Percentiles rank a stretch among this genome's conserved stretches.
These are phyloP conservation scores for Euphorbia schlechtendalii DNA, from an alignment of 441 rosid species.

Conservation along the genomic window DNA sequence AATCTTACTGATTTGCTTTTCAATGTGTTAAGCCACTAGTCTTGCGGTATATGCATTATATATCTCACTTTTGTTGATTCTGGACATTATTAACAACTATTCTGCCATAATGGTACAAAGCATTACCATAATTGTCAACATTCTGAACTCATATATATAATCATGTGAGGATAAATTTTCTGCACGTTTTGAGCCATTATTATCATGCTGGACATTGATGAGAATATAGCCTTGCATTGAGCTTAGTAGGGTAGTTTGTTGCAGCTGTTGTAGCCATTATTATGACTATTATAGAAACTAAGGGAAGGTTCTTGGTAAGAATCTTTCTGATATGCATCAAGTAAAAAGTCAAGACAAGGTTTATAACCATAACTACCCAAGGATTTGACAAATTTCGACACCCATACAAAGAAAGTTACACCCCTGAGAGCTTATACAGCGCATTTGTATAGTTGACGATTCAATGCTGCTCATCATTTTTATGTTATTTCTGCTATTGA, in stretches of 20 bases:
- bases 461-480: neutral
- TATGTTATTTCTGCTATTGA: neutral
- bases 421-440: neutral
- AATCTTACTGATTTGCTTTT: neutral
- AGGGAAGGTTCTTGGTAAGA: neutral
- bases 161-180: too few species aligned
- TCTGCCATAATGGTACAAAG: too few species aligned
- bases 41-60: neutral
- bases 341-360: neutral
- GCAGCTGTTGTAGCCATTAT: neutral
- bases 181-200: neutral
- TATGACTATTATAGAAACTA: neutral
- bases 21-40: neutral
- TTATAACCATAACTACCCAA: neutral
- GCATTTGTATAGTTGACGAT: neutral
- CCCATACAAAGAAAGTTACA: neutral
- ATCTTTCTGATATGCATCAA: neutral
- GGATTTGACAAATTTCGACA: slow-evolving; percentile 1
- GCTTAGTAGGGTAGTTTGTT: too few species aligned
- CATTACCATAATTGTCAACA: neutral
- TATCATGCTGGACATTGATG: neutral
- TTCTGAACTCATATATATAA: too few species aligned
- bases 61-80: neutral
- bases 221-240: too few species aligned
- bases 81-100: neutral